Percentiles rank a stretch among this genome's conserved stretches.
Evolutionary conservation across 805 yeast genomes (phyloP).

Genomic region (Saturnispora hagleri): DNA sequence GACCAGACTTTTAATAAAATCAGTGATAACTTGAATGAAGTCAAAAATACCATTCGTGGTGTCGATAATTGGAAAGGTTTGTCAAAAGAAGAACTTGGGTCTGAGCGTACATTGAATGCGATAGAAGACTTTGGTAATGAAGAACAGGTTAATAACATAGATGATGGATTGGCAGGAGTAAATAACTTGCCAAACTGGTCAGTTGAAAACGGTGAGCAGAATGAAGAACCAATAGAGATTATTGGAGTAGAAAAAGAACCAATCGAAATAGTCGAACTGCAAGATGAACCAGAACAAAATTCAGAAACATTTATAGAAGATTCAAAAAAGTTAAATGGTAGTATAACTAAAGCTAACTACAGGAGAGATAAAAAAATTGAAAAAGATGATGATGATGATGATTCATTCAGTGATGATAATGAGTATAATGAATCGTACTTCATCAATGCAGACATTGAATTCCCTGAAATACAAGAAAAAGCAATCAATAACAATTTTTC

Average conservation of each 20-base stretch:
- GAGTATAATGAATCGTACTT: slow-evolving; percentile 32
- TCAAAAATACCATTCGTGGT: too few relatives aligned
- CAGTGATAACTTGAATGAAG: too few relatives aligned
- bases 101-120: too few relatives aligned
- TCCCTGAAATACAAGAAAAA: slow-evolving; percentile 1
- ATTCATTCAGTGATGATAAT: slow-evolving; percentile 70
- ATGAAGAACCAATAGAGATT: neutral
- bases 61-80: too few relatives aligned
- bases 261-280: neutral
- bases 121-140: too few relatives aligned
- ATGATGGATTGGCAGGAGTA: too few relatives aligned
- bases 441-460: neutral
- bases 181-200: neutral
- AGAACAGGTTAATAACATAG: too few relatives aligned
- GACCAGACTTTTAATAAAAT: too few relatives aligned
- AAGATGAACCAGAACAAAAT: neutral
- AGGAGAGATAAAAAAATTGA: neutral
- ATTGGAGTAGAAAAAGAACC: neutral
- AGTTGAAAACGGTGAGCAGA: neutral
- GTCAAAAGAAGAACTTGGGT: too few relatives aligned
- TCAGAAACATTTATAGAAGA: neutral
- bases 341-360: neutral
- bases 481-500: slow-evolving; percentile 1
- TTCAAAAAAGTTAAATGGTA: neutral
- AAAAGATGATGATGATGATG: slow-evolving; percentile 18